Conservation (phyloP, 2,329 filamentous ascomycete species). For the Ophiostoma pallidulum region DNA sequence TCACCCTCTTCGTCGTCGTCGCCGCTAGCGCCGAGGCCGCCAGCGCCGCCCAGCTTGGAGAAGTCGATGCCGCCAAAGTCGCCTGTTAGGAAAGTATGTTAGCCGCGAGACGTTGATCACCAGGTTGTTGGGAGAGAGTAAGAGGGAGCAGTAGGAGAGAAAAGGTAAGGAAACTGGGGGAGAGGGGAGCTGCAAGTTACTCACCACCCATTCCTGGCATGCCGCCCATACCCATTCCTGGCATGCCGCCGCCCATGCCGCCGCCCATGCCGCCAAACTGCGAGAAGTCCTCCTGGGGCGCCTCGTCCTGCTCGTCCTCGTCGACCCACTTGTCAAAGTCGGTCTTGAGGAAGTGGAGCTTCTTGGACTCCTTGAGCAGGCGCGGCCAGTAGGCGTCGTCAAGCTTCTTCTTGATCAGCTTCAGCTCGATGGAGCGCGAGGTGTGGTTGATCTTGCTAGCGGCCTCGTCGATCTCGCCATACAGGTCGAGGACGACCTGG, state of each 20-base stretch:
- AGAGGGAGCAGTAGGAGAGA: not conserved
- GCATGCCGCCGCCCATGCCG: slow-evolving; percentile 51
- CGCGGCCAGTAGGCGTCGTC: slow-evolving; percentile 94
- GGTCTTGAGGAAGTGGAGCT: slow-evolving; percentile 88
- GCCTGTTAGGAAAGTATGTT: slow-evolving; percentile 21
- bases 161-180: too few relatives aligned
- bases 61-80: slow-evolving; percentile 88
- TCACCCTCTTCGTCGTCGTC: slow-evolving; percentile 36
- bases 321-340: slow-evolving; percentile 99
- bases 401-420: slow-evolving; percentile 94
- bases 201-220: slow-evolving; percentile 26
- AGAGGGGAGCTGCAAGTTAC: not conserved
- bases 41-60: slow-evolving; percentile 67
- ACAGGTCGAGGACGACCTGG: slow-evolving; percentile 79
- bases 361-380: slow-evolving; percentile 81
- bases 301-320: slow-evolving; percentile 95
- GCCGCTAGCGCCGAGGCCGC: slow-evolving; percentile 24
- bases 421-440: slow-evolving; percentile 76
- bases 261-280: slow-evolving; percentile 52
- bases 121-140: too few relatives aligned
- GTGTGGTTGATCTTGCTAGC: slow-evolving; percentile 85
- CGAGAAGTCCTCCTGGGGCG: slow-evolving; percentile 67
- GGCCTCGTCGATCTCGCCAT: slow-evolving; percentile 76
- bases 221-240: slow-evolving; percentile 13
- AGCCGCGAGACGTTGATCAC: too few relatives aligned